Base-by-base conservation (phyloP, 2,329 filamentous ascomycete species). In the Phialophora macrospora region DNA sequence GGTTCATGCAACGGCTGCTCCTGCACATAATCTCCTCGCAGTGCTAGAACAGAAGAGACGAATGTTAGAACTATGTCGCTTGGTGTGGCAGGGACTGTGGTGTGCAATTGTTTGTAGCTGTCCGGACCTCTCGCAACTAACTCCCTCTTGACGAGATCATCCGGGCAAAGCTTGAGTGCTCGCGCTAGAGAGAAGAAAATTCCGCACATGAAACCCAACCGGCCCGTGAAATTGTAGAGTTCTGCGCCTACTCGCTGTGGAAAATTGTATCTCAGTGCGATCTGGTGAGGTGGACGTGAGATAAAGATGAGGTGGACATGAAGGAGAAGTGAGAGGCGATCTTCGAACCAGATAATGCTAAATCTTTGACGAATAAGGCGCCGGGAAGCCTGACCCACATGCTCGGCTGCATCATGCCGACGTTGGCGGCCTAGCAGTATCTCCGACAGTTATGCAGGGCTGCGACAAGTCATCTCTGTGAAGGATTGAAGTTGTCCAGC, bases 1-100 rank as follows among this genome's bases (percentile, higher is more conserved):
- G 74, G 44, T 70, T 90, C 85, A 49, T 84, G 77, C 3, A 96
- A 84, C 1, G 95, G 95, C 76, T 98, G 95, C 38, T 79, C 75
- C 6, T 88, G 86, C 57, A 95, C 75, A 68, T 86, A 81, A 57
- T 87, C 84, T 28, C 94, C 94, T 72, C 95, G 87, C n/a, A 99
- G 82, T 3, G 93, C 88, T n/a, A 98, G 85, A 0, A 99, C 94
- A 0, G 93, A 96, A 6, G 94, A 95, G 12, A 87, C 85, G 73
- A 96, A 90, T 17, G 82, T 84, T 67, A 94, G 72, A 70, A 80
- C 79, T 65, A 83, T 38, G 8, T 59, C 58, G 17, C 49, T 26
- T 6, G 46, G 49, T 46, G 62, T n/a, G 17, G 17, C 44, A 2
- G 70, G 41, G 17, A 74, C n/a, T 63, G 73, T 67, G 34, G 76